Percentiles rank a stretch among this genome's conserved stretches.
Evolutionary conservation across 495 filamentous ascomycete species (phyloP).

Genomic region (Neurospora africana): DNA sequence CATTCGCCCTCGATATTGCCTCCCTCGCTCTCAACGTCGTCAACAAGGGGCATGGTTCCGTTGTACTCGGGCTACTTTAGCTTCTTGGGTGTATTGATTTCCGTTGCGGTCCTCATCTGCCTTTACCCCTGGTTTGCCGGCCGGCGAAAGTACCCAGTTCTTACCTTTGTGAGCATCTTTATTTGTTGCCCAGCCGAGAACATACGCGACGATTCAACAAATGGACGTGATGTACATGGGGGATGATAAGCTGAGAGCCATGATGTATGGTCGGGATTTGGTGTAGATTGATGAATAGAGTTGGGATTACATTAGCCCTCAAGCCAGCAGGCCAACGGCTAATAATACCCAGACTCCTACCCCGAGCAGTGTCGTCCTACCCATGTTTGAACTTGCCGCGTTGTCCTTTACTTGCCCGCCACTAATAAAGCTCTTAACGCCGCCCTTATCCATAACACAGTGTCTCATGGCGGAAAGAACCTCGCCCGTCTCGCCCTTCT

Average conservation of each 20-base stretch:
- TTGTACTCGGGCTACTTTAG: constrained; percentile 52
- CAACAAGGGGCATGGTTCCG: neutral
- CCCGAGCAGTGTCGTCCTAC: neutral
- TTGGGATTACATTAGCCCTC: neutral
- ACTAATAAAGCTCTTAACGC: neutral
- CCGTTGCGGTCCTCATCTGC: constrained; percentile 57
- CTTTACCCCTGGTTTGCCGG: neutral
- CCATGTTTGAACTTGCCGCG: neutral
- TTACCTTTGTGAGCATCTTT: neutral
- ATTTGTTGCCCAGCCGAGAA: neutral
- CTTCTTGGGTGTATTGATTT: constrained; percentile 70
- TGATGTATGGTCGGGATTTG: neutral
- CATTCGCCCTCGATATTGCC: neutral
- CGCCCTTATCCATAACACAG: neutral
- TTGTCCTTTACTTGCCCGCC: neutral
- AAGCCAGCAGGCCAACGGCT: neutral
- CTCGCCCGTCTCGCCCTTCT: neutral
- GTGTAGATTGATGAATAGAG: too few species aligned
- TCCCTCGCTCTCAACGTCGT: neutral
- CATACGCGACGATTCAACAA: neutral
- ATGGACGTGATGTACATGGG: neutral
- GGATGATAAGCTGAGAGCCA: neutral
- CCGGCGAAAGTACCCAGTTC: neutral
- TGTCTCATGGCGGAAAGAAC: neutral
- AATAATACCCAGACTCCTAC: neutral